Conservation (phyloP, 2,329 filamentous ascomycete genomes). For the Neofusicoccum cordaticola region DNA sequence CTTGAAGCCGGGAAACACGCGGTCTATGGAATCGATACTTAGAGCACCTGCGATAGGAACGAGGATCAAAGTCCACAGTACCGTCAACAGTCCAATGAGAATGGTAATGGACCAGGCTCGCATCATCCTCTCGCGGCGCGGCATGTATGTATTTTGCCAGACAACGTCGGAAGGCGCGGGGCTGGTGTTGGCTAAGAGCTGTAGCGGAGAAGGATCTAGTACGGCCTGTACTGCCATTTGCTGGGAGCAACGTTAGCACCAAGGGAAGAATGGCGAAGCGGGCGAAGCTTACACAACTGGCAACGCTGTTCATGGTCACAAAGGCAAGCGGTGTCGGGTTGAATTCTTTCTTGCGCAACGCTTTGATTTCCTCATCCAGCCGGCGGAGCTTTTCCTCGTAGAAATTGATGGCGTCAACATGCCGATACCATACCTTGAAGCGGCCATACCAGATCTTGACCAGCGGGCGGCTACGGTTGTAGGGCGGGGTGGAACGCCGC, state of each 20-base stretch:
- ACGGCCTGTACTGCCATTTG: constrained; percentile 97
- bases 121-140: constrained; percentile 68
- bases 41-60: constrained; percentile 75
- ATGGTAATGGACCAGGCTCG: constrained; percentile 81
- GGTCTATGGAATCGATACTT: constrained; percentile 75
- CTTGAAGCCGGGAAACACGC: constrained; percentile 68
- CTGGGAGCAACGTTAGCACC: not conserved
- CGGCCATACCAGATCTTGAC: constrained; percentile 76
- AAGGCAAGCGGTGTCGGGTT: constrained; percentile 81
- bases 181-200: constrained; percentile 78
- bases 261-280: no score
- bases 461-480: constrained; percentile 58
- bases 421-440: constrained; percentile 67
- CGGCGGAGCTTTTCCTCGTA: constrained; percentile 81
- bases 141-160: constrained; percentile 88
- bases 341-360: constrained; percentile 72
- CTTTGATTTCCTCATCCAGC: constrained; percentile 71
- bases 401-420: constrained; percentile 89
- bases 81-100: constrained; percentile 76
- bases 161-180: constrained; percentile 90
- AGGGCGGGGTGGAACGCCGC: constrained; percentile 27
- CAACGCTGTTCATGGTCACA: constrained; percentile 95
- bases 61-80: constrained; percentile 85
- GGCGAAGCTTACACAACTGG: constrained; percentile 54
- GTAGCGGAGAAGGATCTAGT: constrained; percentile 83